Evolutionary conservation across 108 stramenopile species (phyloP).

Genomic region (Chaetoceros tenuissimus): DNA sequence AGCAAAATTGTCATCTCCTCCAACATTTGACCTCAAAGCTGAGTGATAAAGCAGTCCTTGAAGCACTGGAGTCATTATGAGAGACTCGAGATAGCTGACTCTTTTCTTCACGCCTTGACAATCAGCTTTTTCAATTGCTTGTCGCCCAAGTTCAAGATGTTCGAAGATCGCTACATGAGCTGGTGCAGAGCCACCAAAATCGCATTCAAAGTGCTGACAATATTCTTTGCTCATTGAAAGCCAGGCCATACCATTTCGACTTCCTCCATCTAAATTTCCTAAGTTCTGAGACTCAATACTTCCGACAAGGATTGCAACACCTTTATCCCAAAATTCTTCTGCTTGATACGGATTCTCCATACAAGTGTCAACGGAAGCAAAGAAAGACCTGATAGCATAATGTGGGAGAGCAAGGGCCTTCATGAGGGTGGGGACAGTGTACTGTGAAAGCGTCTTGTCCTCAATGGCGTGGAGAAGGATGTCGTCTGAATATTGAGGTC

Average conservation of each 20-base stretch:
- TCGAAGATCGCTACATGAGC: too few species aligned
- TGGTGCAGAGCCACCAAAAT: constrained; percentile 30
- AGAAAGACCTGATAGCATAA: constrained; percentile 15
- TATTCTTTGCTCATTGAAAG: constrained; percentile 26
- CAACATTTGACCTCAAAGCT: not conserved
- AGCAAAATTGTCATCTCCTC: constrained; percentile 1
- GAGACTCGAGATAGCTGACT: too few species aligned
- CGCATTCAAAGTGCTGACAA: constrained; percentile 33
- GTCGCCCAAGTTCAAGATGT: constrained; percentile 9
- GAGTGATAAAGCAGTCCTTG: constrained; percentile 6
- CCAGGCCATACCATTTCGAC: constrained; percentile 12
- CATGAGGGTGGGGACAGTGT: constrained; percentile 18
- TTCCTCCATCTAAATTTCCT: constrained; percentile 17
- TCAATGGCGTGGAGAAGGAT: constrained; percentile 19
- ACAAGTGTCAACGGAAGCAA: constrained; percentile 8
- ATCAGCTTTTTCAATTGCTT: not conserved
- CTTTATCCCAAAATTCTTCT: constrained; percentile 28
- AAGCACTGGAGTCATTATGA: not conserved
- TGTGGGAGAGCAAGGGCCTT: constrained; percentile 21
- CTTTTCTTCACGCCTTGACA: constrained; percentile 4
- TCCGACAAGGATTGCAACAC: constrained; percentile 40
- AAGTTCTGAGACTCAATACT: too few species aligned
- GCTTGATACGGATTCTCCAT: constrained; percentile 4
- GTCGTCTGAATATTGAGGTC: constrained; percentile 32
- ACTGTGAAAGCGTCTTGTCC: constrained; percentile 7